A percentile compares a stretch with the other conserved stretches of the same genome.
Evolutionary conservation across 2,329 filamentous ascomycete species (phyloP).

Genomic region (Dactylellina parvicollis): DNA sequence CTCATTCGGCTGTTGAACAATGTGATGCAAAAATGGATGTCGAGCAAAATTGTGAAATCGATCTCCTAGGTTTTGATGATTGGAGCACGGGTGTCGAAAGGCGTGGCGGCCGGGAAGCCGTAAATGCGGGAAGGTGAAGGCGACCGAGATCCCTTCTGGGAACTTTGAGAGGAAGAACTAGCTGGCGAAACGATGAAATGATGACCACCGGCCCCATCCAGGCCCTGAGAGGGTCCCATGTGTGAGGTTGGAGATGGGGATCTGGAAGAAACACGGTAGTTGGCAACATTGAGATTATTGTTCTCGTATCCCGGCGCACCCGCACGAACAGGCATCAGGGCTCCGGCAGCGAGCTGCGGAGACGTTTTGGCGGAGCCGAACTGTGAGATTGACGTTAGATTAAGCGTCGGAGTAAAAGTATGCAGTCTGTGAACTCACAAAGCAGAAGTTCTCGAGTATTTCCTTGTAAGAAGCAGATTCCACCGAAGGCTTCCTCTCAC

Average conservation of each 20-base stretch:
- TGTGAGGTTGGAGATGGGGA: conserved; percentile 28
- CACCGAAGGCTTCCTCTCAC: conserved; percentile 73
- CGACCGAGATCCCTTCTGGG: conserved; percentile 42
- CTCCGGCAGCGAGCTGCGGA: conserved; percentile 35
- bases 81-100: conserved; percentile 41
- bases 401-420: conserved; percentile 16
- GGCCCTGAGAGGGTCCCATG: conserved; percentile 13
- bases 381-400: conserved; percentile 52
- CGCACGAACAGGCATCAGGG: conserved; percentile 36
- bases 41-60: conserved; percentile 15
- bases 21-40: conserved; percentile 20
- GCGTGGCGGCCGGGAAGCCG: conserved; percentile 35
- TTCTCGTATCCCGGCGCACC: conserved; percentile 28
- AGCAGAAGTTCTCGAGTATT: conserved; percentile 98
- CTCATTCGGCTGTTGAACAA: conserved; percentile 14
- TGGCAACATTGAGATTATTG: conserved; percentile 15
- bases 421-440: conserved; percentile 78
- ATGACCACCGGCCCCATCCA: conserved; percentile 36
- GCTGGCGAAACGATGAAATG: conserved; percentile 13
- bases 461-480: conserved; percentile 93
- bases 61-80: conserved; percentile 47
- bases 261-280: conserved; percentile 26
- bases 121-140: conserved; percentile 47
- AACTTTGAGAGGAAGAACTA: conserved; percentile 33
- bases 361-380: conserved; percentile 53